Base-by-base conservation (phyloP, 306 rosid genomes). In the Sphenostylis stenocarpa region DNA sequence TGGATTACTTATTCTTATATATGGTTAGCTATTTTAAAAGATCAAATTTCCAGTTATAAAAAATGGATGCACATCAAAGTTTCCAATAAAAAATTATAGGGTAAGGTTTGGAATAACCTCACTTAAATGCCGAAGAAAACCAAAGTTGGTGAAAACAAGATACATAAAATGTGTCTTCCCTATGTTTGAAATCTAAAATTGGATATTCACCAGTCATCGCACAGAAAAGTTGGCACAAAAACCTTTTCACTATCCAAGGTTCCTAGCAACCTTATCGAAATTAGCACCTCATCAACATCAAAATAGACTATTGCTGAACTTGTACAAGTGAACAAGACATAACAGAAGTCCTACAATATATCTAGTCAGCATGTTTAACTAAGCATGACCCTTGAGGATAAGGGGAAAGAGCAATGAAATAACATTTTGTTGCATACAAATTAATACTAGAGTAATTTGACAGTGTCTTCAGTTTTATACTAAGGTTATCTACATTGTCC, bases 1-100 rank as follows among this genome's bases (percentile, higher is more conserved):
- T 94, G 96, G 58, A 17, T 56, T 43, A 24, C 77, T 53, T 53
- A 81, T 48, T 67, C 66, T 39, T 33, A 71, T 56, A 36, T 33
- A 61, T 72, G 28, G 65, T 77, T 72, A 80, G 70, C 48, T 29
- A 84, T 34, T 56, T 63, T 49, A 15, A 16, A 56, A 23, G 61
- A 63, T 38, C 72, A 75, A 78, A 63, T 64, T 55, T 76, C 36
- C 68, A 43, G 31, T 33, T 16, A 75, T 17, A 29, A 56, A 67
- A 49, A 49, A 51, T 31, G 56, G 3, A 66, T 57, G 71, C 34
- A 24, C 21, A 57, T 26, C 13, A 12, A 57, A 57, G 64, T 29
- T 60, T 31, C 16, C 14, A 41, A 7, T 28, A n/a, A n/a, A 31
- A 17, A 74, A 55, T 34, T 66, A 48, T 23, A n/a, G 8, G 21